Evolutionary conservation across 257 asterid genomes (phyloP), one percentile per base, ranked within the genome.

Genomic region (Coffea canephora): DNA sequence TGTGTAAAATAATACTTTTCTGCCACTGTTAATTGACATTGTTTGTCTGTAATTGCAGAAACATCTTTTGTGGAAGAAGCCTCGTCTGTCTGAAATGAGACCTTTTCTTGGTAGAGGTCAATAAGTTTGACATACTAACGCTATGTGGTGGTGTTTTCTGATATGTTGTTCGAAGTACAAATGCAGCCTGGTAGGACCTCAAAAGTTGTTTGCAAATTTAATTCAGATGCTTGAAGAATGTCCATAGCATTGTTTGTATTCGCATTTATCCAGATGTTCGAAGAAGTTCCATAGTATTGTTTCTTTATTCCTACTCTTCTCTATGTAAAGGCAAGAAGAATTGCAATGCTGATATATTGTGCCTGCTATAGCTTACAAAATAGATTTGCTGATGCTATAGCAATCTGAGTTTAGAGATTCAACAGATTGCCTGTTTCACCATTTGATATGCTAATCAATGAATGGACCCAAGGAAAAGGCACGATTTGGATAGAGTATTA

Each of bases 31-130:
- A 19, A 23, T 13, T 77, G 19, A 66, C 64, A 64, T 27, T 50
- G 34, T 81, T 50, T 64, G 10, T 65, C 49, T n/a, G 27, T 82
- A n/a, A 76, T 13, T 88, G 91, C 91, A 91, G 96, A 85, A 88
- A 84, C 83, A 79, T 87, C 62, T 88, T 88, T 85, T 92, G 96
- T 23, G 92, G 97, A 74, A 88, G 93, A 81, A 89, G 72, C 75
- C 85, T 87, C 6, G 79, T 81, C 52, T 65, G 85, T 73, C 81
- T 65, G 52, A 91, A 92, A 73, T 89, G 91, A 92, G 31, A 68
- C 6, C 12, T 23, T 34, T 65, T 31, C 62, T 54, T 67, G 11
- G 36, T 39, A 77, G 73, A 9, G 46, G 43, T 61, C 43, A 45
- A 64, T 36, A 16, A 52, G 69, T 73, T 78, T 59, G 75, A 69